A percentile compares a stretch with the other conserved stretches of the same genome.
Conservation (phyloP, 2,329 filamentous ascomycete species). For the Pochonia chlamydosporia region DNA sequence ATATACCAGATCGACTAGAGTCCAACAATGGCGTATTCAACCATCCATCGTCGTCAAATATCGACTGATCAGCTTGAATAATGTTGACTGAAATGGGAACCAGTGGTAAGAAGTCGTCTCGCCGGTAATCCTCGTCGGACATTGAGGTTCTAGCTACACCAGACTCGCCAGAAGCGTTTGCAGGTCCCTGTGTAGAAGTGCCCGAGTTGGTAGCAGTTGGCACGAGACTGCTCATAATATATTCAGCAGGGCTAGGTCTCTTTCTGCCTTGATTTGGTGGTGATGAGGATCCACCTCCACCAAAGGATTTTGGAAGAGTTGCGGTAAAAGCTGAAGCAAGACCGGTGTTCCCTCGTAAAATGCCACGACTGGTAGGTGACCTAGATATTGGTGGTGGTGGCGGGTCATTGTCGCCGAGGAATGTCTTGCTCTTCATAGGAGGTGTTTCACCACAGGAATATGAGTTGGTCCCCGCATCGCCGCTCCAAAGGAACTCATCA, state of each 20-base stretch:
- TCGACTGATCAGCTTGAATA: conserved; percentile 54
- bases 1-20: conserved; percentile 39
- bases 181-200: conserved; percentile 35
- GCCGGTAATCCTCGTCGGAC: conserved; percentile 47
- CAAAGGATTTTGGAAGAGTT: conserved; percentile 45
- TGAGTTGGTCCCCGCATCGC: conserved; percentile 50
- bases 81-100: conserved; percentile 48
- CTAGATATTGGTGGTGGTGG: conserved; percentile 51
- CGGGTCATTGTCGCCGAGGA: conserved; percentile 37
- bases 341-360: conserved; percentile 49
- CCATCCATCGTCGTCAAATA: conserved; percentile 65
- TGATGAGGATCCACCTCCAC: conserved; percentile 33
- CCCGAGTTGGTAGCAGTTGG: conserved; percentile 40
- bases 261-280: conserved; percentile 42
- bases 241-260: conserved; percentile 56
- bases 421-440: conserved; percentile 43
- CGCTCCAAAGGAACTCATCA: conserved; percentile 46
- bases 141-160: conserved; percentile 44
- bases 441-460: conserved; percentile 59
- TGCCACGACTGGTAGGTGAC: conserved; percentile 49
- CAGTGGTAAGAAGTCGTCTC: conserved; percentile 39
- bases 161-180: conserved; percentile 39
- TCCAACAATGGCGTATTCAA: conserved; percentile 54
- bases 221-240: conserved; percentile 49
- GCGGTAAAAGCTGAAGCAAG: conserved; percentile 50